Conservation (phyloP, 2,329 filamentous ascomycete genomes). For the Didymella keratinophila region DNA sequence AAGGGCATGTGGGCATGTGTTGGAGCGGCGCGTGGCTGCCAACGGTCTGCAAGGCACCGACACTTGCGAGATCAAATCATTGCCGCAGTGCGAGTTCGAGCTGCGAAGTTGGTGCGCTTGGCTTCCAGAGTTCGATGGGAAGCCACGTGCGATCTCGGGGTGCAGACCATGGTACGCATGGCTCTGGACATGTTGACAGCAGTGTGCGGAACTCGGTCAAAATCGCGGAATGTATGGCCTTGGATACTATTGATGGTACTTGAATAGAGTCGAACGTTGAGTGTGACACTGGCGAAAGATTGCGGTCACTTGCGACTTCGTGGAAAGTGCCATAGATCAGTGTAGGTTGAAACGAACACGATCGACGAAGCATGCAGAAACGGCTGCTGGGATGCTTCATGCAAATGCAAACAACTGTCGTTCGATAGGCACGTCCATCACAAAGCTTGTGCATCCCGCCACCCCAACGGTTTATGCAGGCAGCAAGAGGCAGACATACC, state of each 20-base stretch:
- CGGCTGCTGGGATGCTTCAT: neutral
- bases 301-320: neutral
- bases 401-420: neutral
- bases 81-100: neutral
- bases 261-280: neutral
- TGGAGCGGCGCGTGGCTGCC: slow-evolving; percentile 12
- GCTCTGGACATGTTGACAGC: slow-evolving; percentile 5
- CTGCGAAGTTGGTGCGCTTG: slow-evolving; percentile 2
- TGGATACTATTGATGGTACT: too few species aligned
- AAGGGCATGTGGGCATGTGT: slow-evolving; percentile 2
- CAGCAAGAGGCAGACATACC: slow-evolving; percentile 3
- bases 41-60: slow-evolving; percentile 18
- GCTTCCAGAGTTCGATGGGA: slow-evolving; percentile 1
- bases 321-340: neutral
- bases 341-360: neutral
- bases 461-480: slow-evolving; percentile 1
- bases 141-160: slow-evolving; percentile 10
- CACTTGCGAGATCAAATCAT: slow-evolving; percentile 5
- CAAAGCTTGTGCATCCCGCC: slow-evolving; percentile 1
- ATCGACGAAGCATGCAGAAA: slow-evolving; percentile 1
- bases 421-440: slow-evolving; percentile 4
- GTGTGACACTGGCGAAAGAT: neutral
- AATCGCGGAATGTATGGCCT: neutral
- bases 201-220: neutral
- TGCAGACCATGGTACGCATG: slow-evolving; percentile 4